These are phyloP conservation scores for Paracamarosporium sp. DNA, from an alignment of 2,329 filamentous ascomycete genomes.

Conservation along the genomic window DNA sequence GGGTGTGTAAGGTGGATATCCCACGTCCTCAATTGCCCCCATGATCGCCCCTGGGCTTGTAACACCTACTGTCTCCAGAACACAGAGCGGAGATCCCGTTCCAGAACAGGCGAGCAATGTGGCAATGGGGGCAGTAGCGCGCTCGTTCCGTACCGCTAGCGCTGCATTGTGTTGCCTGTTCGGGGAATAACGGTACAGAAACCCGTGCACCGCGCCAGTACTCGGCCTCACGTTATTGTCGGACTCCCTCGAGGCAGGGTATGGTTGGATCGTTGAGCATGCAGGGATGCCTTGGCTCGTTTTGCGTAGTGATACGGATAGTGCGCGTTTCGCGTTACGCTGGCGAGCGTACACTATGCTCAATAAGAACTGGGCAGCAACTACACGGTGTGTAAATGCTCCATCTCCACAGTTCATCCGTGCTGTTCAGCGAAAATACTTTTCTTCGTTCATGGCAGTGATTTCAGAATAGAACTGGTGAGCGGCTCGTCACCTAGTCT, in stretches of 20 bases:
- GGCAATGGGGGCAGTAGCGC: not conserved
- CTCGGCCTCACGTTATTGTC: not conserved
- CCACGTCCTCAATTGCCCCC: not conserved
- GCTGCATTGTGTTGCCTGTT: not conserved
- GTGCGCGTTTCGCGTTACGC: not conserved
- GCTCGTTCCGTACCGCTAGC: not conserved
- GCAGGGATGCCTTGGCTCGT: not conserved
- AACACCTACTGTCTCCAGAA: not conserved
- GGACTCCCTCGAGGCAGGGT: not conserved
- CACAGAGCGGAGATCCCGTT: not conserved
- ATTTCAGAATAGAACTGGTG: slow-evolving; percentile 1
- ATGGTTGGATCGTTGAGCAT: not conserved
- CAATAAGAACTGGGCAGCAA: not conserved
- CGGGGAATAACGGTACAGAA: not conserved
- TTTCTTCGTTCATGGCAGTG: too few species aligned
- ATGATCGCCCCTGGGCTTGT: not conserved
- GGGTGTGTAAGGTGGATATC: not conserved
- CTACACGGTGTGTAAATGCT: not conserved
- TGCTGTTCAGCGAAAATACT: too few species aligned
- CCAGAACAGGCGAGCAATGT: not conserved
- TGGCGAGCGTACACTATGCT: not conserved
- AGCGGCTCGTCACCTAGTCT: not conserved
- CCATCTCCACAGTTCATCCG: slow-evolving; percentile 1
- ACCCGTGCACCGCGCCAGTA: not conserved
- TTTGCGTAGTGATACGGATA: not conserved